Base-by-base conservation (phyloP, 768 basidiomycete species). In the Pleurotus ostreatus region DNA sequence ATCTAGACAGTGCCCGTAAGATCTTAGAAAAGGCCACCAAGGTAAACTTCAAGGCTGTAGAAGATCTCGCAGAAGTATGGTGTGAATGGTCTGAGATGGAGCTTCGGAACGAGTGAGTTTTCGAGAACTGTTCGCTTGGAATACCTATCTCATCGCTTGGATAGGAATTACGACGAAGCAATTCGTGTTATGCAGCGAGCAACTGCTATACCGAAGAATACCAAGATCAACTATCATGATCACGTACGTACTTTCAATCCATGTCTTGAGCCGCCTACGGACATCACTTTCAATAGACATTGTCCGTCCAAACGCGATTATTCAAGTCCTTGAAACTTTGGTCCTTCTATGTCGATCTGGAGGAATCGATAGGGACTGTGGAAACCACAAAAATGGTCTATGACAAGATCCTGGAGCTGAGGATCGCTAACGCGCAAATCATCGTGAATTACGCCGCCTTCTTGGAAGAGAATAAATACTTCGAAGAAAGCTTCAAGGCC, bases 1-100 rank as follows among this genome's bases (percentile, higher is more conserved):
- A 98, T 64, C 71, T 98, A 1, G 85, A 85, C 47, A 90, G 83
- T 61, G 91, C 96, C 3, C 84, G 95, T 41, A 95, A 95, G 74
- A 89, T 98, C 25, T 74, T 98, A 37, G 94, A 98, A 67, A 96
- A 92, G 70, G 96, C 85, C 4, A 89, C 89, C 3, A 92, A 90
- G 63, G 85, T 97, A 41, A 90, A 89, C 66, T 98, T 94, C 78
- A 92, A 88, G 71, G 79, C 83, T n/a, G 95, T 99, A 8, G 96
- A 99, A 67, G 97, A 99, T 64, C 79, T 99, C 20, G 97, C 97
- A 0, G 97, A 98, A 69, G 83, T 98, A 12, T 99, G 97, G 97
- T 98, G 95, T 65, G 97, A 98, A 72, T 98, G 97, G 96, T 85
- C 97, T 5, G 97, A 99, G 72, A 86, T 98, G 88, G 97, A 99